Conservation (phyloP, 2,329 filamentous ascomycete species). For the Neonectria magnoliae region DNA sequence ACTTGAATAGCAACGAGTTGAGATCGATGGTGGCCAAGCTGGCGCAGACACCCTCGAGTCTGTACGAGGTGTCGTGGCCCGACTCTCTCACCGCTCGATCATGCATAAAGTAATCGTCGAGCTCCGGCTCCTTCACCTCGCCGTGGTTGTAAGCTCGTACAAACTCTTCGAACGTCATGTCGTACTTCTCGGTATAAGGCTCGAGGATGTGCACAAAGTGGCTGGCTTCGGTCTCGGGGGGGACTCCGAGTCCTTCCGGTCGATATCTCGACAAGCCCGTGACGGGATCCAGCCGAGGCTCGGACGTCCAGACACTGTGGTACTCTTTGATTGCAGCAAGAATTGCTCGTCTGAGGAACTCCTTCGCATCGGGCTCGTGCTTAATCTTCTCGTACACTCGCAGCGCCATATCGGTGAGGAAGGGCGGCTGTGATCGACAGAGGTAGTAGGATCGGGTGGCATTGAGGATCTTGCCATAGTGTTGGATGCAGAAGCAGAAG, state of each 20-base stretch:
- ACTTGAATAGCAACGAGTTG: constrained; percentile 96
- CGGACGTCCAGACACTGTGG: constrained; percentile 84
- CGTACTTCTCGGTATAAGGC: constrained; percentile 85
- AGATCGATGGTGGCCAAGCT: constrained; percentile 93
- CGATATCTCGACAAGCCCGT: constrained; percentile 87
- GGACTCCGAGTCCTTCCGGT: constrained; percentile 84
- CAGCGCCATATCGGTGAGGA: constrained; percentile 96
- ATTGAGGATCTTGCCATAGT: constrained; percentile 98
- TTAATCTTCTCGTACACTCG: constrained; percentile 94
- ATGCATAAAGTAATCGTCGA: constrained; percentile 96
- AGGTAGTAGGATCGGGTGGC: constrained; percentile 97
- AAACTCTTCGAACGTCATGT: constrained; percentile 84
- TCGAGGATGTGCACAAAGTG: constrained; percentile 87
- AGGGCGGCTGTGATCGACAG: constrained; percentile 91
- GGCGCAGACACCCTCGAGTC: constrained; percentile 86
- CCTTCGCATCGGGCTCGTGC: constrained; percentile 79
- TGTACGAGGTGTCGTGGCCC: constrained; percentile 95
- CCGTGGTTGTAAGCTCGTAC: constrained; percentile 88
- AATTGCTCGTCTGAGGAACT: constrained; percentile 83
- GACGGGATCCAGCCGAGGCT: constrained; percentile 79
- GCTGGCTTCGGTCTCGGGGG: constrained; percentile 87
- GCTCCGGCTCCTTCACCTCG: constrained; percentile 80
- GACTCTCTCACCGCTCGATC: constrained; percentile 96
- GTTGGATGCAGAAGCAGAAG: constrained; percentile 97
- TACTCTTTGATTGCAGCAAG: constrained; percentile 98